Evolutionary conservation across 2,329 filamentous ascomycete genomes (phyloP).

Genomic region (Drechslerella dactyloides): DNA sequence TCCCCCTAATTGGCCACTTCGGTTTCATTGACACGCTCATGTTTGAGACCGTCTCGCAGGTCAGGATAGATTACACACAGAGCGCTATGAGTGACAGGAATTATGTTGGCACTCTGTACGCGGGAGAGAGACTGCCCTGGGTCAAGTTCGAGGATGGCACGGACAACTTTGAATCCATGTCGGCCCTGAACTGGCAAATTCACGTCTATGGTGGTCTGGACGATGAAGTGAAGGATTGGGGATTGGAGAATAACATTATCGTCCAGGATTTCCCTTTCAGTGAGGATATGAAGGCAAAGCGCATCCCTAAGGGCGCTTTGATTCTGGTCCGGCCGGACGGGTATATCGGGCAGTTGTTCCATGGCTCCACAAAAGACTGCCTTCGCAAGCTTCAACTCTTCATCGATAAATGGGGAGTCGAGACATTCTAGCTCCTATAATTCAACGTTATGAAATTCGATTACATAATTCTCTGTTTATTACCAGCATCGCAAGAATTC

Average conservation of each 20-base stretch:
- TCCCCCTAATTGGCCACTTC: conserved; percentile 24
- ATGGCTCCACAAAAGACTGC: conserved; percentile 5
- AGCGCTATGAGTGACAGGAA: conserved; percentile 27
- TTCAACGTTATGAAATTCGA: neutral
- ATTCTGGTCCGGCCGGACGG: conserved; percentile 38
- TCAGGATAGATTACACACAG: conserved; percentile 34
- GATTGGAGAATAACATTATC: conserved; percentile 2
- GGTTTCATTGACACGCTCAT: conserved; percentile 31
- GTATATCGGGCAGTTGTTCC: conserved; percentile 26
- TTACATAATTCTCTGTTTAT: neutral
- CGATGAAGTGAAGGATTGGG: conserved; percentile 14
- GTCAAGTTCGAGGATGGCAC: conserved; percentile 27
- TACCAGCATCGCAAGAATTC: too few relatives aligned
- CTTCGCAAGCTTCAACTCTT: conserved; percentile 16
- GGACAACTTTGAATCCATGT: conserved; percentile 32
- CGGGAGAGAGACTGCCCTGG: conserved; percentile 43
- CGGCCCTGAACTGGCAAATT: conserved; percentile 35
- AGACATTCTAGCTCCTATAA: conserved; percentile 18
- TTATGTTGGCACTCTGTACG: conserved; percentile 11
- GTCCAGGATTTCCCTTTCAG: conserved; percentile 25
- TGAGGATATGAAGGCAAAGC: conserved; percentile 15
- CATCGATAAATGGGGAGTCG: conserved; percentile 32
- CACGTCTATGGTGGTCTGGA: conserved; percentile 27
- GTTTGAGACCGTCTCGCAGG: conserved; percentile 41
- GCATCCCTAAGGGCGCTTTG: conserved; percentile 17